phyloP scores from a whole-genome alignment of 2,329 filamentous ascomycete species.

The Akanthomyces uredinophilus region DNA sequence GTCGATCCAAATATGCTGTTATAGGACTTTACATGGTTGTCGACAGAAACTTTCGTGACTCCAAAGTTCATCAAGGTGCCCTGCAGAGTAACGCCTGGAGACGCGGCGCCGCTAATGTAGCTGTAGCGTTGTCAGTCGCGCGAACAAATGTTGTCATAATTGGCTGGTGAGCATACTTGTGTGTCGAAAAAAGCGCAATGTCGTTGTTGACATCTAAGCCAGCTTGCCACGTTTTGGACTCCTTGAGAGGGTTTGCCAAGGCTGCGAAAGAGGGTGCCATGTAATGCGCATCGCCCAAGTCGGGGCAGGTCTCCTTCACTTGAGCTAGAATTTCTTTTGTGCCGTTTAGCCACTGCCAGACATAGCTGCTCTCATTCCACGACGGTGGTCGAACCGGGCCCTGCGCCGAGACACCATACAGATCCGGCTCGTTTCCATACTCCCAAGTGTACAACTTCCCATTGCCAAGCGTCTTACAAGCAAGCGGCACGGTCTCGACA shows the following conservation, averaged over 20 bases:
- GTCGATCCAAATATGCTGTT: conserved; percentile 30
- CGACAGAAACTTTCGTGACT: conserved; percentile 43
- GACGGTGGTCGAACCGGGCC: conserved; percentile 44
- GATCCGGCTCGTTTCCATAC: conserved; percentile 47
- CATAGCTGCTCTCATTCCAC: conserved; percentile 52
- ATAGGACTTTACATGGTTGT: conserved; percentile 44
- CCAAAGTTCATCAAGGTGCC: conserved; percentile 61
- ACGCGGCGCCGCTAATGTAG: conserved; percentile 56
- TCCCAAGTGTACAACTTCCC: conserved; percentile 54
- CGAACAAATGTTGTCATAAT: neutral
- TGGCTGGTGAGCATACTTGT: neutral
- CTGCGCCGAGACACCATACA: conserved; percentile 49
- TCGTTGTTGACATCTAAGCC: conserved; percentile 45
- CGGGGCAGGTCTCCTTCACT: conserved; percentile 45
- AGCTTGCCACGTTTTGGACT: conserved; percentile 45
- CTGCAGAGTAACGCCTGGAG: conserved; percentile 57
- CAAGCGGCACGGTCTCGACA: conserved; percentile 48
- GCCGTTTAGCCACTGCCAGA: conserved; percentile 53
- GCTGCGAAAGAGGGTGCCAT: conserved; percentile 56
- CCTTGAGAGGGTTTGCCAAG: conserved; percentile 44
- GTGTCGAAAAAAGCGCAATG: conserved; percentile 37
- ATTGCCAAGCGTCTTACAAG: conserved; percentile 48
- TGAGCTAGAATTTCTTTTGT: conserved; percentile 43
- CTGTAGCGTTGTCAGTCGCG: conserved; percentile 28
- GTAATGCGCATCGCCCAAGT: conserved; percentile 34